A percentile compares a stretch with the other conserved stretches of the same genome.
Conservation (phyloP, 176 grass and related monocot species). For the Juncus inflexus region DNA sequence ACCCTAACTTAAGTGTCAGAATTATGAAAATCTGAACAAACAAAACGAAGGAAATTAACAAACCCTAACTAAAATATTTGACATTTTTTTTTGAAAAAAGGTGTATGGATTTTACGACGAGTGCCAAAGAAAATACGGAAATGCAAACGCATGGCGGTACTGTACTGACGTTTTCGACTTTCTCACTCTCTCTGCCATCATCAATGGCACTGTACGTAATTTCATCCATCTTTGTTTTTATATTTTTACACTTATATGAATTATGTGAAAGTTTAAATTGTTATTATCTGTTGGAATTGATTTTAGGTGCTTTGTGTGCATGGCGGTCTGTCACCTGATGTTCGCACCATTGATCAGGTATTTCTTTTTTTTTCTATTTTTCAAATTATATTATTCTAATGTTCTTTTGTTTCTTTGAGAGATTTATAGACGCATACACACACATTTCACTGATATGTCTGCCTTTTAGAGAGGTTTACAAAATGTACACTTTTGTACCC, state of each 20-base stretch:
- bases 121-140: conserved; percentile 98
- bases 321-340: conserved; percentile 91
- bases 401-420: neutral
- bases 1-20: neutral
- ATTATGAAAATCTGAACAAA: too few relatives aligned
- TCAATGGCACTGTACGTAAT: conserved; percentile 81
- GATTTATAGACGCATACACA: neutral
- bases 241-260: too few relatives aligned
- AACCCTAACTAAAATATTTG: neutral
- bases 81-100: conserved; percentile 20
- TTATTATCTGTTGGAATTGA: conserved; percentile 12
- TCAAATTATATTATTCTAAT: neutral
- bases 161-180: conserved; percentile 99
- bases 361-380: conserved; percentile 18
- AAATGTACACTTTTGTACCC: too few relatives aligned
- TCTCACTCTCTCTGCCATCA: conserved; percentile 97
- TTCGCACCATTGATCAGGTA: conserved; percentile 95
- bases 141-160: conserved; percentile 99
- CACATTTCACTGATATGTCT: neutral
- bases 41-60: too few relatives aligned
- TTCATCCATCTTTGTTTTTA: neutral
- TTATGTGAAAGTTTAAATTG: too few relatives aligned
- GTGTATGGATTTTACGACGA: conserved; percentile 99
- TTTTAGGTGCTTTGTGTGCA: conserved; percentile 96
- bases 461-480: neutral